Conservation (phyloP, 2,329 filamentous ascomycete species). For the Rhynchosporium secalis region DNA sequence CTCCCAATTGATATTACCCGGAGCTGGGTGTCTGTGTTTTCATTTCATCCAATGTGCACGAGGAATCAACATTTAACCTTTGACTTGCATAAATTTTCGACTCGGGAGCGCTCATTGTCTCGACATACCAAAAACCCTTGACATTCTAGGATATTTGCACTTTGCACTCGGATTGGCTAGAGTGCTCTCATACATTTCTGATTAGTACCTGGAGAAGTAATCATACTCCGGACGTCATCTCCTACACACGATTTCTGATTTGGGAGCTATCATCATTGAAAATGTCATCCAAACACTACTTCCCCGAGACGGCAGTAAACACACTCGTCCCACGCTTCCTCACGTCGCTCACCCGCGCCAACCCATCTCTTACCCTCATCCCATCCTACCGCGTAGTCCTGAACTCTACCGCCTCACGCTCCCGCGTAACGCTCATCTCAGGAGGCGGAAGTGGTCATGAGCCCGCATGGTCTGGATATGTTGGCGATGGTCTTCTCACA, state of each 20-base stretch:
- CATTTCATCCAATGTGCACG: neutral
- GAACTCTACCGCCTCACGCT: slow-evolving; percentile 43
- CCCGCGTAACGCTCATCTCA: slow-evolving; percentile 32
- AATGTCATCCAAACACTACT: slow-evolving; percentile 58
- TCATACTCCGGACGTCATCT: neutral
- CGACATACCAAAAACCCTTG: no score
- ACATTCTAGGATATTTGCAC: no score
- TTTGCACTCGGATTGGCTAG: no score
- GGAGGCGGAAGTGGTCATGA: slow-evolving; percentile 41
- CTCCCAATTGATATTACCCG: slow-evolving; percentile 1
- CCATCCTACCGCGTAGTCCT: slow-evolving; percentile 50
- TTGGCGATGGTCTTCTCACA: slow-evolving; percentile 61
- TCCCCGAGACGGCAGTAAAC: slow-evolving; percentile 48
- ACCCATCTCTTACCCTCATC: slow-evolving; percentile 47
- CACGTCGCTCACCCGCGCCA: slow-evolving; percentile 48
- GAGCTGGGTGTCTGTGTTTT: neutral
- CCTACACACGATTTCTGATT: neutral
- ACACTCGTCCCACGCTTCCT: slow-evolving; percentile 50
- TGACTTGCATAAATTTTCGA: neutral
- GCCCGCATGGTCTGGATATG: slow-evolving; percentile 62
- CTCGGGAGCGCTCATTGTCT: no score
- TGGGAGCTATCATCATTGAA: neutral
- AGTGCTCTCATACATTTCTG: no score
- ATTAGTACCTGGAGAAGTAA: neutral
- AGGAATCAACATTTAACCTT: neutral